Conservation (phyloP, 1,284 basidiomycete species). For the Ustilago nuda region DNA sequence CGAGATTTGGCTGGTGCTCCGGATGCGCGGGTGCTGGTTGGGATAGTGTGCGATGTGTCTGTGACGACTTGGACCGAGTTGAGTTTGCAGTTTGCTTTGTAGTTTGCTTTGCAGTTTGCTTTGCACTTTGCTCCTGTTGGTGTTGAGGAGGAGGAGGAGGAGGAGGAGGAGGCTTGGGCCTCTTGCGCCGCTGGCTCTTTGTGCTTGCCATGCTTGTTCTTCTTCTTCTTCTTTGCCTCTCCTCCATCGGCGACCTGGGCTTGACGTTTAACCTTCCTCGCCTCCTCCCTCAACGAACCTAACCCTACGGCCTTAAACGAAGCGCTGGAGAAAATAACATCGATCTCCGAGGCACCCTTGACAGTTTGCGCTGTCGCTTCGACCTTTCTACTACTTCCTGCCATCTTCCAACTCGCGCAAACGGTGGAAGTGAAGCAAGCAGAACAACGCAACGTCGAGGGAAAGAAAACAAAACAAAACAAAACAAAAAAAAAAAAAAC, state of each 20-base stretch:
- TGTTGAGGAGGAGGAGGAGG: neutral
- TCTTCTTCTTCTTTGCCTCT: slow-evolving; percentile 1
- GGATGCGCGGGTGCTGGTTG: neutral
- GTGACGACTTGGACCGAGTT: slow-evolving; percentile 17
- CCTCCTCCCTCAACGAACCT: neutral
- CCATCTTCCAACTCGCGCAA: neutral
- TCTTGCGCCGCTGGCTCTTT: too few relatives aligned
- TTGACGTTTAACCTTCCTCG: too few relatives aligned
- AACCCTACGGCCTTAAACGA: neutral
- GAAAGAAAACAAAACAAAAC: too few relatives aligned
- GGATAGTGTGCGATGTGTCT: slow-evolving; percentile 13
- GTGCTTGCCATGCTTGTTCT: neutral
- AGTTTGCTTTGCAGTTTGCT: slow-evolving; percentile 1
- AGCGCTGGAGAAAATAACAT: slow-evolving; percentile 23
- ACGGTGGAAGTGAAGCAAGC: too few relatives aligned
- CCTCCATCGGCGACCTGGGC: neutral
- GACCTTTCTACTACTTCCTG: neutral
- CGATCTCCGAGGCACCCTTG: slow-evolving; percentile 17
- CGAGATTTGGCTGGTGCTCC: neutral
- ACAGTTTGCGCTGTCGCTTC: neutral
- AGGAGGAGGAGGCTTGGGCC: neutral
- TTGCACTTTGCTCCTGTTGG: neutral
- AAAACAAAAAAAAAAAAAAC: too few relatives aligned
- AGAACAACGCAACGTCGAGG: too few relatives aligned
- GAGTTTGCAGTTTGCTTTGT: neutral